Percentiles rank a stretch among this genome's conserved stretches.
phyloP scores from a whole-genome alignment of 2,329 filamentous ascomycete species.

The Leptographium flavum region DNA sequence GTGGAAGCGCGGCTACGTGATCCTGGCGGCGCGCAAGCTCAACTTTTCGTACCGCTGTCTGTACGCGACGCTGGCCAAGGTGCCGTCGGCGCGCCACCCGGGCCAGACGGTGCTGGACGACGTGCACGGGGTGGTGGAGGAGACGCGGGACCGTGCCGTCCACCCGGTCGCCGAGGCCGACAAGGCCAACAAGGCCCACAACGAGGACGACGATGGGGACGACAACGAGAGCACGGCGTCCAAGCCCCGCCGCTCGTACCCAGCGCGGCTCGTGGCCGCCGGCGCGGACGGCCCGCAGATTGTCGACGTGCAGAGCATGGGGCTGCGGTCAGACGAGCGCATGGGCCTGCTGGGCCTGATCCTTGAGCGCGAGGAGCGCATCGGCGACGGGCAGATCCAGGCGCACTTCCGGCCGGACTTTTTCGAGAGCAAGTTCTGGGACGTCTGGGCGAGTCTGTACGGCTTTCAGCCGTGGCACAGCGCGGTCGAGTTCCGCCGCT shows the following conservation, averaged over 20 bases:
- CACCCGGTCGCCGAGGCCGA: too few species aligned
- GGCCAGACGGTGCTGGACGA: conserved; percentile 15
- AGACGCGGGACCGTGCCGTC: too few species aligned
- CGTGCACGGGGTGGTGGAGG: conserved; percentile 10
- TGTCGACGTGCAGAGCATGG: conserved; percentile 14
- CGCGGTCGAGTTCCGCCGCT: conserved; percentile 17
- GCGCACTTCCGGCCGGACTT: conserved; percentile 12
- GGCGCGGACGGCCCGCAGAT: conserved; percentile 12
- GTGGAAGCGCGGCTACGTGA: conserved; percentile 13
- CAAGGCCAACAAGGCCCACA: background rate
- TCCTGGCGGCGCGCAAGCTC: conserved; percentile 16
- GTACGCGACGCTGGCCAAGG: conserved; percentile 14
- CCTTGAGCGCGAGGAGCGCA: conserved; percentile 5
- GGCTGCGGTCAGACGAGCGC: conserved; percentile 12
- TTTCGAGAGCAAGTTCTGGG: conserved; percentile 19
- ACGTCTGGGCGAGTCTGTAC: conserved; percentile 18
- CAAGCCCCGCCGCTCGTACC: too few species aligned
- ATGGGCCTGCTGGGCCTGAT: conserved; percentile 12
- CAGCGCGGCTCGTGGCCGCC: conserved; percentile 14
- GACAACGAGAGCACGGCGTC: conserved; percentile 4
- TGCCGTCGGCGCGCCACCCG: conserved; percentile 13
- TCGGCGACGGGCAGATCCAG: conserved; percentile 9
- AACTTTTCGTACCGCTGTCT: conserved; percentile 17
- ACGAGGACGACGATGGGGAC: background rate
- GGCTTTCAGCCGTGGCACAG: conserved; percentile 19